phyloP scores from a whole-genome alignment of 2,329 filamentous ascomycete genomes.

The Alternaria triticimaculans region DNA sequence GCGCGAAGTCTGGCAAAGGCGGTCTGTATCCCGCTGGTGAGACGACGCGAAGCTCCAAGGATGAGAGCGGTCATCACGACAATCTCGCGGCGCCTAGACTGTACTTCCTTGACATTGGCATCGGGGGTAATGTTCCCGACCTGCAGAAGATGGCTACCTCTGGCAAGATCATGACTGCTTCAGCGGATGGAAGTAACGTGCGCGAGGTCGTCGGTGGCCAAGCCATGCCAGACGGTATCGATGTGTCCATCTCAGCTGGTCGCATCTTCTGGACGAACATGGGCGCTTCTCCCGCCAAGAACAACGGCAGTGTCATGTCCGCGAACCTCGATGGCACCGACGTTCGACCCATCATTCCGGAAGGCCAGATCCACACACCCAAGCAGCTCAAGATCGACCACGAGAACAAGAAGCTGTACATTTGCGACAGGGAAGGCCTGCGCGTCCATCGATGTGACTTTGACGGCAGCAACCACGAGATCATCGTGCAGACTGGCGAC shows the following conservation, averaged over 20 bases:
- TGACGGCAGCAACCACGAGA: slow-evolving; percentile 15
- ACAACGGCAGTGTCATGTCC: slow-evolving; percentile 55
- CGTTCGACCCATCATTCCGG: slow-evolving; percentile 52
- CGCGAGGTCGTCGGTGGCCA: slow-evolving; percentile 10
- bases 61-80: slow-evolving; percentile 7
- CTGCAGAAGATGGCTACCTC: neutral
- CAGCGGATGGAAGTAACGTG: slow-evolving; percentile 8
- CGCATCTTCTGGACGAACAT: slow-evolving; percentile 44
- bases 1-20: slow-evolving; percentile 46
- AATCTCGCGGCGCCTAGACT: slow-evolving; percentile 4
- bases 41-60: slow-evolving; percentile 49
- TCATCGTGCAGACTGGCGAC: slow-evolving; percentile 17
- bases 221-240: slow-evolving; percentile 43
- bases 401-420: slow-evolving; percentile 11
- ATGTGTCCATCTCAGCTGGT: slow-evolving; percentile 20
- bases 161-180: slow-evolving; percentile 15
- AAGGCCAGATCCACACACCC: slow-evolving; percentile 53
- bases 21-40: slow-evolving; percentile 18
- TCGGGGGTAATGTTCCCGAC: slow-evolving; percentile 9
- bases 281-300: slow-evolving; percentile 19
- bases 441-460: slow-evolving; percentile 42
- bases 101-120: slow-evolving; percentile 15
- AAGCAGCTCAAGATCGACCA: slow-evolving; percentile 47
- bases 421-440: slow-evolving; percentile 53
- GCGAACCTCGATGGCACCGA: slow-evolving; percentile 60